Conservation (phyloP, 257 asterid genomes). For the Ilex asprella region DNA sequence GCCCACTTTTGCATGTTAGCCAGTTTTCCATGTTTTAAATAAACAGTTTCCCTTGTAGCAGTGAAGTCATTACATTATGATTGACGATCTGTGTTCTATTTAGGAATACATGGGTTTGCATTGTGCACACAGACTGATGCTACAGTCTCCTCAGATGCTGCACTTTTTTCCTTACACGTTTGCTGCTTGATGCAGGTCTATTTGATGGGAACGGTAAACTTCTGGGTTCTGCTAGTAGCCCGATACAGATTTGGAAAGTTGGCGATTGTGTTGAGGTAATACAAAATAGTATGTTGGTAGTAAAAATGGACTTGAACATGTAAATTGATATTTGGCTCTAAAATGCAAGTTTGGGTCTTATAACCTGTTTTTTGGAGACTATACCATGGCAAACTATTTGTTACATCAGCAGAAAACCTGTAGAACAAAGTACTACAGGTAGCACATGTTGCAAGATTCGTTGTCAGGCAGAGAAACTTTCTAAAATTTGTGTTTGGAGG, state of each 20-base stretch:
- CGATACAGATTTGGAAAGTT: conserved; percentile 96
- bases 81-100: too few relatives aligned
- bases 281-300: conserved; percentile 1
- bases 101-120: neutral
- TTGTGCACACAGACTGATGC: neutral
- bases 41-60: too few relatives aligned
- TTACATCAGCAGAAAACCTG: neutral
- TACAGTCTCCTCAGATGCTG: conserved; percentile 1
- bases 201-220: conserved; percentile 68
- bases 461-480: neutral
- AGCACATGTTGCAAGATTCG: too few relatives aligned
- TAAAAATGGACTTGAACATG: neutral
- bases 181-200: conserved; percentile 48
- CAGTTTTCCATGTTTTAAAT: too few relatives aligned
- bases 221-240: conserved; percentile 75
- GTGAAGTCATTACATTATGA: too few relatives aligned
- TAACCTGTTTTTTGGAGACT: neutral
- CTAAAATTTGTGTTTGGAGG: neutral
- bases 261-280: conserved; percentile 87
- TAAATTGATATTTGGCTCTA: neutral
- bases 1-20: too few relatives aligned
- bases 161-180: conserved; percentile 6
- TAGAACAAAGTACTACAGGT: neutral
- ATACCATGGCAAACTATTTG: neutral
- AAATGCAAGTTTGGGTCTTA: neutral